Conservation (phyloP, 192 early-diverging fungal species). For the Lobulomyces angularis region DNA sequence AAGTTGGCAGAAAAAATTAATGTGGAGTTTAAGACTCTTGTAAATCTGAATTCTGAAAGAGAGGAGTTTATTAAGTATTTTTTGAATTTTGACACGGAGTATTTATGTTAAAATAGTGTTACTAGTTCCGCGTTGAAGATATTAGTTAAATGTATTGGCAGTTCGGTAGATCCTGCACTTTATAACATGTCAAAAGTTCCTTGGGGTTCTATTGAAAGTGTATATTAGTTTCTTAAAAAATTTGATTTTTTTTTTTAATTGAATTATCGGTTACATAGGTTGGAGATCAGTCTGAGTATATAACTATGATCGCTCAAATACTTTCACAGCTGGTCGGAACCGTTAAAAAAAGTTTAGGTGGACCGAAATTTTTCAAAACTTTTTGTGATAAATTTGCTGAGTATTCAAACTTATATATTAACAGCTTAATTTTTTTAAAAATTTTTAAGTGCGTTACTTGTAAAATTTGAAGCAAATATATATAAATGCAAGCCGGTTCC, state of each 20-base stretch:
- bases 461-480: constrained; percentile 56
- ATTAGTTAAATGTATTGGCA: constrained; percentile 57
- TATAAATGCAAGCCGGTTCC: constrained; percentile 68
- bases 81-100: constrained; percentile 1
- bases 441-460: constrained; percentile 50
- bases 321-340: constrained; percentile 41
- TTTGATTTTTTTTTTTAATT: too few species aligned
- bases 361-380: constrained; percentile 62
- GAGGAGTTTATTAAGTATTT: constrained; percentile 68
- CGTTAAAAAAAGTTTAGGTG: constrained; percentile 48
- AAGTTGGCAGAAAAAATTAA: constrained; percentile 78
- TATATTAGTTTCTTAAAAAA: too few species aligned
- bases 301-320: constrained; percentile 50
- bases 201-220: constrained; percentile 72
- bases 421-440: constrained; percentile 5
- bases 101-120: constrained; percentile 11
- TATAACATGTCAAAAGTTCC: constrained; percentile 57
- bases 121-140: constrained; percentile 52
- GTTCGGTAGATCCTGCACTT: constrained; percentile 54
- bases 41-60: constrained; percentile 62
- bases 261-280: too few species aligned
- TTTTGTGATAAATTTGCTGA: constrained; percentile 91
- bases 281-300: constrained; percentile 87
- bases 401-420: constrained; percentile 28
- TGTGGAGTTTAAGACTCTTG: constrained; percentile 44